A percentile compares a stretch with the other conserved stretches of the same genome.
These are phyloP conservation scores for Tylopilus vinaceipallidus DNA, from an alignment of 768 basidiomycete genomes.

Conservation along the genomic window DNA sequence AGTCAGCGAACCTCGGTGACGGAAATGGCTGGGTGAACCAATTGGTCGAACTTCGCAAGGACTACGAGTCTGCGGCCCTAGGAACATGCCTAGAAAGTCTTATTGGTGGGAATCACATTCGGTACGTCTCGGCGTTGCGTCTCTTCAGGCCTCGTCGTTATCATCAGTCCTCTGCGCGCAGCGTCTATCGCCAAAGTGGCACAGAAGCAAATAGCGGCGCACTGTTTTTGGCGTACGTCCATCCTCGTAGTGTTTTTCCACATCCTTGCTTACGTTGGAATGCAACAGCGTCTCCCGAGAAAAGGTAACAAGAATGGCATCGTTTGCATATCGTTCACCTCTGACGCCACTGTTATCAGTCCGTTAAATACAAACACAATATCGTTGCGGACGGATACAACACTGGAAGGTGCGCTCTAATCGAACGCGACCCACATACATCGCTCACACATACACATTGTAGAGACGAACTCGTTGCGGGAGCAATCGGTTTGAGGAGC, in stretches of 20 bases:
- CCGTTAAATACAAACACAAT: conserved; percentile 36
- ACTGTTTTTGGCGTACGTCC: conserved; percentile 59
- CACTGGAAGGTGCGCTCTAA: conserved; percentile 38
- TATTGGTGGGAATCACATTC: conserved; percentile 48
- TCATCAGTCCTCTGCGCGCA: background rate
- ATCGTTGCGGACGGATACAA: conserved; percentile 50
- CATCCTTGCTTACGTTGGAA: too few relatives aligned
- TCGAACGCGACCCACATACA: background rate
- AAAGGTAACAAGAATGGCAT: conserved; percentile 29
- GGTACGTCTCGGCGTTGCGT: conserved; percentile 27
- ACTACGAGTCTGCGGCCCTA: conserved; percentile 33
- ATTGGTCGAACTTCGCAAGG: conserved; percentile 43
- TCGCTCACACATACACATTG: background rate
- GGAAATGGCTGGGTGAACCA: conserved; percentile 45
- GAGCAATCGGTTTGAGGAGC: conserved; percentile 37
- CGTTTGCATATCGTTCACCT: too few relatives aligned
- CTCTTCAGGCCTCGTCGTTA: background rate
- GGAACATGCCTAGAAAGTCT: conserved; percentile 49
- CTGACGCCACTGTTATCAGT: conserved; percentile 21
- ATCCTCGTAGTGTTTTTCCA: too few relatives aligned
- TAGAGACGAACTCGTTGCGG: conserved; percentile 39
- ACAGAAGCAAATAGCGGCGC: conserved; percentile 44
- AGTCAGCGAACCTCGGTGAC: conserved; percentile 46
- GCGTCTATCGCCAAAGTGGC: conserved; percentile 61
- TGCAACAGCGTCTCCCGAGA: conserved; percentile 45